Evolutionary conservation across 2,329 filamentous ascomycete genomes (phyloP), one percentile per base, ranked within the genome.

Genomic region (Nigrospora sphaerica): DNA sequence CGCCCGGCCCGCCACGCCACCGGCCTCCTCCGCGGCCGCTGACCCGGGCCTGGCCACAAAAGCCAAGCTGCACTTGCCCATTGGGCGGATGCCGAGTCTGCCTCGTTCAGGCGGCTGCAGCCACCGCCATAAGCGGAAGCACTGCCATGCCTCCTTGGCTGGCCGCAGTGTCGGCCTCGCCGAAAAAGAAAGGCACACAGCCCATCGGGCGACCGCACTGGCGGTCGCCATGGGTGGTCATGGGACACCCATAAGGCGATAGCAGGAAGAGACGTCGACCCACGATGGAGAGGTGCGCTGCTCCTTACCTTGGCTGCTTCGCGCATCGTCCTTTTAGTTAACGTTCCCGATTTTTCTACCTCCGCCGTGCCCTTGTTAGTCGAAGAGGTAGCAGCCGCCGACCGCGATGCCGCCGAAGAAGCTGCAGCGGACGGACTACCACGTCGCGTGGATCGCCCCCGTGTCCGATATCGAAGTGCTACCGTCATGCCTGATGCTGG

Each of bases 401-500:
- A 17, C 35, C 35, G 19, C 35, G 35, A 41, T 41, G 39, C 19
- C 39, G 39, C 18, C 39, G 11, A 17, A 17, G 39, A 41, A 41
- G 28, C 39, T 41, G 28, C 19, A 41, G 19, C 34, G 33, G 28
- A 32, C 28, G 9, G 46, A 47, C n/a, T n/a, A n/a, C n/a, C n/a
- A n/a, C n/a, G n/a, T n/a, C n/a, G n/a, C n/a, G n/a, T n/a, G n/a
- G n/a, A 49, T 54, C 14, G 39, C 42, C 23, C 50, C 50, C 11
- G 38, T 50, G n/a, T 39, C 50, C 2, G 35, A 43, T 18, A 17
- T 52, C 34, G 52, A 50, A 17, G 42, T 52, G 16, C 38, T 49
- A 3, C 50, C 48, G 12, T 45, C 52, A 2, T 35, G 47, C 17
- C 31, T 54, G 39, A 49, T 54, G 50, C 49, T 54, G 16, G 52